A percentile compares a stretch with the other conserved stretches of the same genome.
These are phyloP conservation scores for Metschnikowia noctiluminum DNA, from an alignment of 805 yeast species.

Conservation along the genomic window DNA sequence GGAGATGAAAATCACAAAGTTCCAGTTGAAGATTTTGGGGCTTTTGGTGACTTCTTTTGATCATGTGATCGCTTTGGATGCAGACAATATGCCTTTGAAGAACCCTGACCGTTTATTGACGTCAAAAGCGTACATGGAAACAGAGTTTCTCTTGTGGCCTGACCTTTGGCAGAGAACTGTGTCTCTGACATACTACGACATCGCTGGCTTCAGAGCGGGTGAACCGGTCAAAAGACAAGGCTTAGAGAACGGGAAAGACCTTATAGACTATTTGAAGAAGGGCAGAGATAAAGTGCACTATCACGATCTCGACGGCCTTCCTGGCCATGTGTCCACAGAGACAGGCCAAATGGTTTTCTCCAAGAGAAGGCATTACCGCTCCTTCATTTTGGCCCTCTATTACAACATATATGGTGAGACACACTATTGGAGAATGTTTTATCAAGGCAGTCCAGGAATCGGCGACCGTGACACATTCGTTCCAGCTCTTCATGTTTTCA, in stretches of 20 bases:
- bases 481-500: constrained; percentile 35
- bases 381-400: constrained; percentile 29
- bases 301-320: constrained; percentile 34
- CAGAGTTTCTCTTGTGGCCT: constrained; percentile 35
- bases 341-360: constrained; percentile 36
- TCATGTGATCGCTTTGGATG: constrained; percentile 30
- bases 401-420: constrained; percentile 30
- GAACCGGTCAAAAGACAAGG: constrained; percentile 29
- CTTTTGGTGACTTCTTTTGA: constrained; percentile 33
- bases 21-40: constrained; percentile 31
- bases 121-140: constrained; percentile 23
- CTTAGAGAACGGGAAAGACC: constrained; percentile 22
- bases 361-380: constrained; percentile 27
- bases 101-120: constrained; percentile 28
- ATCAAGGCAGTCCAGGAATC: constrained; percentile 33
- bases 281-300: constrained; percentile 20
- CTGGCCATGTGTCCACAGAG: constrained; percentile 27
- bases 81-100: constrained; percentile 32
- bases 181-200: constrained; percentile 31
- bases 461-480: constrained; percentile 38
- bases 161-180: constrained; percentile 34
- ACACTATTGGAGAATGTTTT: constrained; percentile 28
- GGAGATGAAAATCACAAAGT: constrained; percentile 19
- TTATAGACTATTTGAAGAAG: constrained; percentile 18
- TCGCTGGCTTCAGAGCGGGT: constrained; percentile 29